Evolutionary conservation across 1,284 basidiomycete species (phyloP).

Genomic region (Laetiporus sulphureus): DNA sequence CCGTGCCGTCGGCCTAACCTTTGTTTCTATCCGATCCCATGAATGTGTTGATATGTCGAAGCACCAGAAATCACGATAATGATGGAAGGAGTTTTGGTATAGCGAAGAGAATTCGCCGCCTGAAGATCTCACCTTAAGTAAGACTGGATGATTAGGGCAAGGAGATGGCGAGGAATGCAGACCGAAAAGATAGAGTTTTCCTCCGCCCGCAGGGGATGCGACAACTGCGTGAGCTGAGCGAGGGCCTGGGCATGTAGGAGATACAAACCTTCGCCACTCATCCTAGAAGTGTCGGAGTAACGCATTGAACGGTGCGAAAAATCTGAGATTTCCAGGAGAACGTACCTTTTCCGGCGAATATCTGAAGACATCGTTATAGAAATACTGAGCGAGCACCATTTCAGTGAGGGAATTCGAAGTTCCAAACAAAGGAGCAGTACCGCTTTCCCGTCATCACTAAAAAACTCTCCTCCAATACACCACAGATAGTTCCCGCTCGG

Average conservation of each 20-base stretch:
- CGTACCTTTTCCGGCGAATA: slow-evolving; percentile 74
- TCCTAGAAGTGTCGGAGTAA: slow-evolving; percentile 47
- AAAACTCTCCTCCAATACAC: slow-evolving; percentile 82
- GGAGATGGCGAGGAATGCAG: too few species aligned
- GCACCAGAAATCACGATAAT: slow-evolving; percentile 26
- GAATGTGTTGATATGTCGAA: slow-evolving; percentile 70
- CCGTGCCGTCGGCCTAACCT: slow-evolving; percentile 73
- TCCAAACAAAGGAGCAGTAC: slow-evolving; percentile 31
- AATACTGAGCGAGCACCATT: slow-evolving; percentile 50
- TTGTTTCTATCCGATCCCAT: slow-evolving; percentile 90
- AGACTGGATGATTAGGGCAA: too few species aligned
- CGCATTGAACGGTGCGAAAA: not conserved
- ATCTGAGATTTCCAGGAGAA: not conserved
- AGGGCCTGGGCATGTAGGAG: slow-evolving; percentile 78
- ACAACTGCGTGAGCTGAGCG: slow-evolving; percentile 81
- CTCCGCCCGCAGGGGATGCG: slow-evolving; percentile 66
- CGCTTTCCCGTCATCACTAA: slow-evolving; percentile 76
- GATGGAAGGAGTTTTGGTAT: slow-evolving; percentile 85
- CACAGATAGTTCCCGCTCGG: slow-evolving; percentile 76
- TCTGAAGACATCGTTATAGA: slow-evolving; percentile 77
- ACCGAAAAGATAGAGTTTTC: slow-evolving; percentile 84
- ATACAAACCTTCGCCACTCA: slow-evolving; percentile 84
- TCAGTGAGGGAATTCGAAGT: too few species aligned
- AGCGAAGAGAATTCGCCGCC: slow-evolving; percentile 84
- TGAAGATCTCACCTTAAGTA: slow-evolving; percentile 16